Percentiles rank a stretch among this genome's conserved stretches.
These are phyloP conservation scores for Exserohilum turcica DNA, from an alignment of 2,329 filamentous ascomycete genomes.

Conservation along the genomic window DNA sequence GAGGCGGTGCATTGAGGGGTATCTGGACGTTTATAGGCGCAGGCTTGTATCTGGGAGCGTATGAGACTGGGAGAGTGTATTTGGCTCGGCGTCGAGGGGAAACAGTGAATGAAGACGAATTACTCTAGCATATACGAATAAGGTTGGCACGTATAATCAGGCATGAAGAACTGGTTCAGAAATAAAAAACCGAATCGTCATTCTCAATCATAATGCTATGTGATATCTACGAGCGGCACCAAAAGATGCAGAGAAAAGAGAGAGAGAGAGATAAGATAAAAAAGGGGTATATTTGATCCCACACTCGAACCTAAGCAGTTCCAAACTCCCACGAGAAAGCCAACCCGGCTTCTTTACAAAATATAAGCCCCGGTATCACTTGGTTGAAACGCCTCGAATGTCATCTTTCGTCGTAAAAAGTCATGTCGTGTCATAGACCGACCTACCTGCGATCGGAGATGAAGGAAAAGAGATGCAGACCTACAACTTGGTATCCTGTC, in stretches of 20 bases:
- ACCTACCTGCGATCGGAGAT: slow-evolving; percentile 8
- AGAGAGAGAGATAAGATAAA: no score
- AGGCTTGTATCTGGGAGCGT: slow-evolving; percentile 83
- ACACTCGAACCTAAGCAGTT: no score
- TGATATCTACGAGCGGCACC: no score
- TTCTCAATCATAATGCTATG: no score
- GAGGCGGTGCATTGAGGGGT: slow-evolving; percentile 73
- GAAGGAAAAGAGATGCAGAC: background rate
- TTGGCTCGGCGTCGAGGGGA: slow-evolving; percentile 53
- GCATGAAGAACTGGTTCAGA: no score
- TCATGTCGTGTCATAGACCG: slow-evolving; percentile 16
- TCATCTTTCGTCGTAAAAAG: slow-evolving; percentile 31
- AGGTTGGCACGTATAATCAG: no score
- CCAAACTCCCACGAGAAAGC: no score
- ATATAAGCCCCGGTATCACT: no score
- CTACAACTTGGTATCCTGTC: slow-evolving; percentile 47
- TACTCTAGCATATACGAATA: slow-evolving; percentile 26
- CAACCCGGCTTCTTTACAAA: no score
- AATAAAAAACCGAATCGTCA: no score
- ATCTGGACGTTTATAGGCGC: slow-evolving; percentile 83
- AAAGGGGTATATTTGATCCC: no score
- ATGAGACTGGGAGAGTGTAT: slow-evolving; percentile 74
- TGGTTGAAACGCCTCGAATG: background rate
- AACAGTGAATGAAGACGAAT: slow-evolving; percentile 42
- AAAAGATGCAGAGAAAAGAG: no score